Conservation (phyloP, 768 basidiomycete genomes). For the Calocybe gangraenosa region DNA sequence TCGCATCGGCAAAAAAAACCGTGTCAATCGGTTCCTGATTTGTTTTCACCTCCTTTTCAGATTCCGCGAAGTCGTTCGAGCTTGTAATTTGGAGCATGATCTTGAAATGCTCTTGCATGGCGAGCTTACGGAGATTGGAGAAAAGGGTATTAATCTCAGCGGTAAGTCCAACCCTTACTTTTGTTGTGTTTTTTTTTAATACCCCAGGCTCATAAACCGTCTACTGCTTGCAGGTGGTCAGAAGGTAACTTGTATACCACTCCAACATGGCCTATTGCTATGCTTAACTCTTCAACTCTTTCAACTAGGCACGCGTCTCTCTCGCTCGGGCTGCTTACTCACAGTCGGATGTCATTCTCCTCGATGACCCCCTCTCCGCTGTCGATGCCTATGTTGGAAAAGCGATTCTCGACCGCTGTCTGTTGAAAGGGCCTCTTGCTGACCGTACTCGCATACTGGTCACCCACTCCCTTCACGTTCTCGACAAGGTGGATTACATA, state of each 20-base stretch:
- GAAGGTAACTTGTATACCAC: slow-evolving; percentile 25
- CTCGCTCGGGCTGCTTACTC: slow-evolving; percentile 78
- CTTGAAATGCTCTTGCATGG: slow-evolving; percentile 68
- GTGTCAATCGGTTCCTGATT: not conserved
- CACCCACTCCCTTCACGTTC: slow-evolving; percentile 55
- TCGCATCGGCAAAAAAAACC: not conserved
- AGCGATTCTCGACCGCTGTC: slow-evolving; percentile 59
- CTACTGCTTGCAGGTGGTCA: slow-evolving; percentile 26
- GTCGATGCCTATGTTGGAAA: slow-evolving; percentile 77
- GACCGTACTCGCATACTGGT: slow-evolving; percentile 58
- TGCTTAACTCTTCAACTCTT: not conserved
- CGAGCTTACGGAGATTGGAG: slow-evolving; percentile 68
- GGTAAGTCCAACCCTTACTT: slow-evolving; percentile 28
- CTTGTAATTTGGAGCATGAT: slow-evolving; percentile 70
- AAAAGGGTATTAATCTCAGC: slow-evolving; percentile 70
- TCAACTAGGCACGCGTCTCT: slow-evolving; percentile 57
- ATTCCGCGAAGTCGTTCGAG: slow-evolving; percentile 52
- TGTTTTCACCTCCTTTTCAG: slow-evolving; percentile 21
- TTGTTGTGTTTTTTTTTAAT: not conserved
- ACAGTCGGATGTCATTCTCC: slow-evolving; percentile 63
- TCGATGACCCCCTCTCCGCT: slow-evolving; percentile 81
- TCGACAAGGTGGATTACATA: slow-evolving; percentile 58
- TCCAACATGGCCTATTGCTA: not conserved
- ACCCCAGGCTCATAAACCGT: not conserved
- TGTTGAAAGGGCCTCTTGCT: slow-evolving; percentile 50